Conservation (phyloP, 805 yeast species). For the Nakazawaea ernobii region DNA sequence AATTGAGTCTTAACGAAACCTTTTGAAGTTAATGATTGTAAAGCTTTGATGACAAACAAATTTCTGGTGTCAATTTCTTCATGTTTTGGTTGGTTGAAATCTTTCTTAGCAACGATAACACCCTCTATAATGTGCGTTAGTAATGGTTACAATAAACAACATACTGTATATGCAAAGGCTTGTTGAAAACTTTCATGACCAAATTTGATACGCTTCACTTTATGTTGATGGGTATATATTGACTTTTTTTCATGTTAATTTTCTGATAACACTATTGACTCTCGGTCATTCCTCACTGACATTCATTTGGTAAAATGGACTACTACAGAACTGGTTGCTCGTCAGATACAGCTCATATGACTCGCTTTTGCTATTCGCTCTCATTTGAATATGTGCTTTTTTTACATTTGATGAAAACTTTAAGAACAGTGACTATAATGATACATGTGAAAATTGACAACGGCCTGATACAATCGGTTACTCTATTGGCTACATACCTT, state of each 20-base stretch:
- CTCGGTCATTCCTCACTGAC: no score
- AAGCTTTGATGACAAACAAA: conserved; percentile 97
- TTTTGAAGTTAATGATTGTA: conserved; percentile 97
- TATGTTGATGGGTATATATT: no score
- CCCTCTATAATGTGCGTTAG: conserved; percentile 69
- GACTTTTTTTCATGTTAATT: no score
- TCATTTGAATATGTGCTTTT: no score
- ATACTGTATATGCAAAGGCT: no score
- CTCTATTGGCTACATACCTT: conserved; percentile 58
- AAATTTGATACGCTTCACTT: background rate
- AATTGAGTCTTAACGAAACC: conserved; percentile 99
- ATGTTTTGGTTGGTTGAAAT: conserved; percentile 95
- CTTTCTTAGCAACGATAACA: conserved; percentile 99
- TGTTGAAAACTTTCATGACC: background rate
- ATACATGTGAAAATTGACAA: no score
- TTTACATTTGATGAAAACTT: background rate
- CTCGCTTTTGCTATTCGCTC: no score
- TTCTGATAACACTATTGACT: no score
- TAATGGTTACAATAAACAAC: conserved; percentile 13
- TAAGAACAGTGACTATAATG: no score
- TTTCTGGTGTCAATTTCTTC: conserved; percentile 97
- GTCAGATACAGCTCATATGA: no score
- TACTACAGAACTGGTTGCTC: no score
- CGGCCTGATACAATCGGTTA: background rate
- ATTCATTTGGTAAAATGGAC: no score